Evolutionary conservation across 192 early-diverging fungal genomes (phyloP).

Genomic region (Gigaspora rosea): DNA sequence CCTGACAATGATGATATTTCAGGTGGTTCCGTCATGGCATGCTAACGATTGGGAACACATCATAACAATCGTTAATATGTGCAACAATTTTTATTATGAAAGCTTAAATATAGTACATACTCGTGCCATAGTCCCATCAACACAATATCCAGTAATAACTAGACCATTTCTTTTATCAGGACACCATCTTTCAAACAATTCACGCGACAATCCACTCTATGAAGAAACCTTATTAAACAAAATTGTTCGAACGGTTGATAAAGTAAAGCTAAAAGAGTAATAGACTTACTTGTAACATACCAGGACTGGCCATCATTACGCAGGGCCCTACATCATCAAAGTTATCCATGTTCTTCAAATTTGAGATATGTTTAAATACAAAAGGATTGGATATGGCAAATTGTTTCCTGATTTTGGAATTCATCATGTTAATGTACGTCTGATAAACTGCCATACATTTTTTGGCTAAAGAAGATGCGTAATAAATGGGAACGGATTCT

Average conservation of each 20-base stretch:
- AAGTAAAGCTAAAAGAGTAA: background rate
- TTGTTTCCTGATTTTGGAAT: constrained; percentile 87
- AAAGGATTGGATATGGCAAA: constrained; percentile 90
- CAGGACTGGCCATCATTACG: constrained; percentile 98
- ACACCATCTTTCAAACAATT: constrained; percentile 95
- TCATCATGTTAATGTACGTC: constrained; percentile 99
- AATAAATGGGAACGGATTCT: constrained; percentile 93
- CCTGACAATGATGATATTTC: constrained; percentile 84
- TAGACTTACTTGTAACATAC: constrained; percentile 86
- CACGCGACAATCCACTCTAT: constrained; percentile 88
- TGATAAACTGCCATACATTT: constrained; percentile 97
- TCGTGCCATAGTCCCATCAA: constrained; percentile 93
- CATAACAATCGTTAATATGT: too few species aligned
- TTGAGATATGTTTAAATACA: constrained; percentile 92
- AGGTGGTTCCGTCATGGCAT: constrained; percentile 78
- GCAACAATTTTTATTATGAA: background rate
- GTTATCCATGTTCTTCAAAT: constrained; percentile 79
- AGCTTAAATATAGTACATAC: constrained; percentile 39
- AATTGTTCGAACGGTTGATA: background rate
- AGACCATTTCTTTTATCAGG: constrained; percentile 89
- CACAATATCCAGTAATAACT: constrained; percentile 96
- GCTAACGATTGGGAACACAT: constrained; percentile 27
- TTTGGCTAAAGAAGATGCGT: constrained; percentile 92
- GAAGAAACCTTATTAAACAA: background rate
- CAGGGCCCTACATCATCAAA: constrained; percentile 97